A percentile compares a stretch with the other conserved stretches of the same genome.
phyloP scores from a whole-genome alignment of 108 stramenopile species.

The Pelagomonas calceolata region DNA sequence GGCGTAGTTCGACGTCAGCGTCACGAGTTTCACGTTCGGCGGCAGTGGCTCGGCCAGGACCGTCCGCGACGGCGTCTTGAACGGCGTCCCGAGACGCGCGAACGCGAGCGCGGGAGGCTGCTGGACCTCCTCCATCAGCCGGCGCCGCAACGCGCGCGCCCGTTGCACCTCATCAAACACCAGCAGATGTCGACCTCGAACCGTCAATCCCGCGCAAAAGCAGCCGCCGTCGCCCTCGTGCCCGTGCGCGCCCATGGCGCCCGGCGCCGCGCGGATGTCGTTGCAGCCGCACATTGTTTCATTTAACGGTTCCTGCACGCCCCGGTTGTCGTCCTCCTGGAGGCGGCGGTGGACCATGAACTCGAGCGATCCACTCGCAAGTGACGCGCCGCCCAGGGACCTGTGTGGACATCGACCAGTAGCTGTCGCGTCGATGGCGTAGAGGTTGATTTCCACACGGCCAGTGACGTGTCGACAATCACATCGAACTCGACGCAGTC shows the following conservation, averaged over 20 bases:
- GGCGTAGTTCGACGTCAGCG: conserved; percentile 29
- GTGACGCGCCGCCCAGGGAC: conserved; percentile 76
- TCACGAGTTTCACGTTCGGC: conserved; percentile 54
- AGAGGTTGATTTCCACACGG: no score
- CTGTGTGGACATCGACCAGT: no score
- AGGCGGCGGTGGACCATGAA: conserved; percentile 83
- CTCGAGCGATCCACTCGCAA: conserved; percentile 69
- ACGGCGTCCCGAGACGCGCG: neutral
- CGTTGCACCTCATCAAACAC: neutral
- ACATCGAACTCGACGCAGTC: conserved; percentile 45
- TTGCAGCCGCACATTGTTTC: conserved; percentile 12
- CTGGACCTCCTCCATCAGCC: neutral
- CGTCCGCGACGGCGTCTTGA: neutral
- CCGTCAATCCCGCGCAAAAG: neutral
- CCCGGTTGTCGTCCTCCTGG: conserved; percentile 30
- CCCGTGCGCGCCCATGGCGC: conserved; percentile 7
- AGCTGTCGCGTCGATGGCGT: no score
- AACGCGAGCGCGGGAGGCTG: neutral
- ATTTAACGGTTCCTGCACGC: conserved; percentile 40
- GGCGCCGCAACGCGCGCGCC: neutral
- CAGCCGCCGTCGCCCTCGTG: conserved; percentile 19
- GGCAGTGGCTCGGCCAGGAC: conserved; percentile 26
- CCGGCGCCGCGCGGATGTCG: conserved; percentile 2
- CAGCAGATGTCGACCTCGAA: neutral
- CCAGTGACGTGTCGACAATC: conserved; percentile 67